Conservation (phyloP, 306 rosid species). For the Cyclanthera cordifolia region DNA sequence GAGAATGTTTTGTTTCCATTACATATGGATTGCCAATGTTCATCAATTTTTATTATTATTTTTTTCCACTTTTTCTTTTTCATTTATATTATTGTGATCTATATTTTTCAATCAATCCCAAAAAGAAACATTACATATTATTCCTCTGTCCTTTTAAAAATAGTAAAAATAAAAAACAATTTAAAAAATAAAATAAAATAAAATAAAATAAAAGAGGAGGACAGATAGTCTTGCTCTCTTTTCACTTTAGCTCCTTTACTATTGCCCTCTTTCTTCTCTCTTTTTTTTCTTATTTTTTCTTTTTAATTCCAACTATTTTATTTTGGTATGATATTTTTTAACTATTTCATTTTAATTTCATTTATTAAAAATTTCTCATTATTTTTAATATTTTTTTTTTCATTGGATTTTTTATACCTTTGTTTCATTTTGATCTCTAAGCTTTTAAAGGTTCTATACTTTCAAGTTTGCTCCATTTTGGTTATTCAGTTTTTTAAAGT, state of each 20-base stretch:
- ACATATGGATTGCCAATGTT: slow-evolving; percentile 10
- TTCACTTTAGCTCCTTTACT: slow-evolving; percentile 14
- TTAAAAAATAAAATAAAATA: neutral
- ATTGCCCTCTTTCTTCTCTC: neutral
- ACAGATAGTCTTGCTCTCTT: slow-evolving; percentile 14
- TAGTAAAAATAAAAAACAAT: neutral
- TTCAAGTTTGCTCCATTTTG: no score
- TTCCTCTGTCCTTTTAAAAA: neutral
- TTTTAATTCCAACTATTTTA: no score
- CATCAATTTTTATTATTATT: neutral
- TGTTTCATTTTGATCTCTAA: no score
- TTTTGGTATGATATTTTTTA: no score
- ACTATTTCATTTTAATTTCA: no score
- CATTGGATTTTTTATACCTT: no score
- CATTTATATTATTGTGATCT: slow-evolving; percentile 8
- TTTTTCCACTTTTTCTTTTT: neutral
- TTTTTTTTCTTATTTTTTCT: neutral
- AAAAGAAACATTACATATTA: neutral
- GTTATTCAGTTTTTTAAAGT: no score
- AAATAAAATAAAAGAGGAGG: neutral
- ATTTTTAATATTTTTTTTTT: no score
- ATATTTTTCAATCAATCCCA: neutral
- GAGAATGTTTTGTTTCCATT: slow-evolving; percentile 17
- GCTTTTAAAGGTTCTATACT: no score
- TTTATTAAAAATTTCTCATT: no score